phyloP scores from a whole-genome alignment of 805 yeast genomes.

The Nakazawaea molendinolei region DNA sequence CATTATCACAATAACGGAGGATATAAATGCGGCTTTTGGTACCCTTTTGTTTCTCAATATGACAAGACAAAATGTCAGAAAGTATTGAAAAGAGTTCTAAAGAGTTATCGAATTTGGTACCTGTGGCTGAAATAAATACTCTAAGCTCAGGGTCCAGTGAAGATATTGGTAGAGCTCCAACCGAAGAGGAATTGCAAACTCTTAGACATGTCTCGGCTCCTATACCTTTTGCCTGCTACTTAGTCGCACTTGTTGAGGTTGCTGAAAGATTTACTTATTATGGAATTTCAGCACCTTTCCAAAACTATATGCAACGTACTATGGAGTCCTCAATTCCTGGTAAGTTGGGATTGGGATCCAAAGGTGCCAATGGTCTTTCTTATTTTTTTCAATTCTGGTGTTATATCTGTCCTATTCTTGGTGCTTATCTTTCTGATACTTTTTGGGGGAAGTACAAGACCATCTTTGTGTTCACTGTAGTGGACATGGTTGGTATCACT shows the following conservation, averaged over 20 bases:
- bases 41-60: no score
- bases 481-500: constrained; percentile 57
- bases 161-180: constrained; percentile 36
- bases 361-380: constrained; percentile 65
- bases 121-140: no score
- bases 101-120: no score
- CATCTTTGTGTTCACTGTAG: constrained; percentile 49
- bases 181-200: constrained; percentile 45
- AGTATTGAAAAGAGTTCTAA: no score
- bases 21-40: no score
- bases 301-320: constrained; percentile 66
- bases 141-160: no score
- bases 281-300: constrained; percentile 71
- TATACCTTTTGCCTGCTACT: constrained; percentile 52
- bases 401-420: constrained; percentile 71
- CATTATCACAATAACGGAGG: no score
- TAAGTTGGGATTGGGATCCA: constrained; percentile 52
- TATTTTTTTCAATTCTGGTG: constrained; percentile 80
- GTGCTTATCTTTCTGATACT: constrained; percentile 72
- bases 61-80: no score
- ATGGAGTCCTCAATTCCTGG: constrained; percentile 33
- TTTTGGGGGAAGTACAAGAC: constrained; percentile 68
- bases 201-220: constrained; percentile 46
- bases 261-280: constrained; percentile 80
- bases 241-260: constrained; percentile 66